Conservation (phyloP, 1,284 basidiomycete species). For the Xerocomus nothofagi region DNA sequence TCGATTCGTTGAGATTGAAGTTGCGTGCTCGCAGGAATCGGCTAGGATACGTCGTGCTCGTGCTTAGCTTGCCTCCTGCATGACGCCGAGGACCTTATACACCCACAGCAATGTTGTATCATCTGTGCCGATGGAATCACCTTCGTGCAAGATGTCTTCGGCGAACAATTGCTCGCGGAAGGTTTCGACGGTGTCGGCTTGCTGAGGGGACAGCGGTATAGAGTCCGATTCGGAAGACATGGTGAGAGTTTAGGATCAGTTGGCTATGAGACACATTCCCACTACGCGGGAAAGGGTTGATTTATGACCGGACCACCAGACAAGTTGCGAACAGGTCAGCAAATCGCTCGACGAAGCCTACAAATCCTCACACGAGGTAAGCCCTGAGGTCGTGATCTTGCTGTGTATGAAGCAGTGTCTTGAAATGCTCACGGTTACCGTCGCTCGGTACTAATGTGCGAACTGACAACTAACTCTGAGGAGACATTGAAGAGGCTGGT, state of each 20-base stretch:
- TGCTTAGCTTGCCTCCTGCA: slow-evolving; percentile 3
- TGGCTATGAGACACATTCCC: neutral
- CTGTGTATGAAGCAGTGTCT: neutral
- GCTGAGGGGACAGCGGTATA: slow-evolving; percentile 20
- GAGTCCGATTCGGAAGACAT: slow-evolving; percentile 17
- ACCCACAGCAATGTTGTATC: slow-evolving; percentile 61
- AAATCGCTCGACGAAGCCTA: neutral
- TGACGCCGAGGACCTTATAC: neutral
- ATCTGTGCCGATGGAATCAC: slow-evolving; percentile 65
- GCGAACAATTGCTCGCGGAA: slow-evolving; percentile 52
- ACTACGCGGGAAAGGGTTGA: neutral
- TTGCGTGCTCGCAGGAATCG: slow-evolving; percentile 68
- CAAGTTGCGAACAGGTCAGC: neutral
- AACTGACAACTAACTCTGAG: neutral
- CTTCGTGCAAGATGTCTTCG: slow-evolving; percentile 55
- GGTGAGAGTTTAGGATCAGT: neutral
- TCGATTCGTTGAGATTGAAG: slow-evolving; percentile 53
- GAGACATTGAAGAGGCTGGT: no score
- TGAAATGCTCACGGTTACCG: neutral
- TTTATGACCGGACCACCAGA: slow-evolving; percentile 1
- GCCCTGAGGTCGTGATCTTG: neutral
- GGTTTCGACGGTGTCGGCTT: slow-evolving; percentile 20
- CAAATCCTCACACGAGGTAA: neutral
- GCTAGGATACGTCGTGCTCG: slow-evolving; percentile 36
- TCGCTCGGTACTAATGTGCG: no score